Evolutionary conservation across 805 yeast species (phyloP), one percentile per base, ranked within the genome.

Genomic region (Starmerella vitae): DNA sequence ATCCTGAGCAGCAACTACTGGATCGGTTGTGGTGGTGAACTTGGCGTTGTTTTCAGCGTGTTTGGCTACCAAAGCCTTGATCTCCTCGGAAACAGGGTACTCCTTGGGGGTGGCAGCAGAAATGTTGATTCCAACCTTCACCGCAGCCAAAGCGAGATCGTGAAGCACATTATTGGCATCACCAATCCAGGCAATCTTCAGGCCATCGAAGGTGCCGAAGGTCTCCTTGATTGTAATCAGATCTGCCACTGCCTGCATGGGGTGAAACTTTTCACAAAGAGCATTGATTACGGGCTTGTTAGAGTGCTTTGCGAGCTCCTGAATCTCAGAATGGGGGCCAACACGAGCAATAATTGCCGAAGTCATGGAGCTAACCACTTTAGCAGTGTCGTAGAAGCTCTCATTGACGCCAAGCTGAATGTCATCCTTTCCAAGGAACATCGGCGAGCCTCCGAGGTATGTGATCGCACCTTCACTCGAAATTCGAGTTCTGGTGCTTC

Each of bases 271-370:
- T 57, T 91, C 98, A 66, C 96, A 86, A 34, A 91, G 69, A 0
- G 96, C 83, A 56, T 91, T 91, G 51, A 91, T 84, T 42, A 91
- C 79, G 5, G 98, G 98, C 3, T 84, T 96, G 1, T 72, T 58
- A 0, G 95, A 83, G 57, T 83, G 74, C 52, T 78, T 64, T 38
- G 85, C 76, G 38, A 91, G 66, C 40, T 77, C 78, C 53, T 70
- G 72, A 49, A 91, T 86, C 44, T 88, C 95, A 19, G 72, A 66
- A 55, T 91, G 95, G 20, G 72, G 65, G 48, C 83, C 77, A 15
- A 91, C 98, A 55, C 98, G 76, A n/a, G 97, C 98, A 64, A 91
- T 86, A 5, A 91, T 74, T 47, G 94, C 79, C n/a, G 94, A 78
- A 1, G 93, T 82, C 98, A 91, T 91, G 2, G 96, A 85, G 12